phyloP scores from a whole-genome alignment of 495 filamentous ascomycete genomes.

The Sabuloglossum arenarium region DNA sequence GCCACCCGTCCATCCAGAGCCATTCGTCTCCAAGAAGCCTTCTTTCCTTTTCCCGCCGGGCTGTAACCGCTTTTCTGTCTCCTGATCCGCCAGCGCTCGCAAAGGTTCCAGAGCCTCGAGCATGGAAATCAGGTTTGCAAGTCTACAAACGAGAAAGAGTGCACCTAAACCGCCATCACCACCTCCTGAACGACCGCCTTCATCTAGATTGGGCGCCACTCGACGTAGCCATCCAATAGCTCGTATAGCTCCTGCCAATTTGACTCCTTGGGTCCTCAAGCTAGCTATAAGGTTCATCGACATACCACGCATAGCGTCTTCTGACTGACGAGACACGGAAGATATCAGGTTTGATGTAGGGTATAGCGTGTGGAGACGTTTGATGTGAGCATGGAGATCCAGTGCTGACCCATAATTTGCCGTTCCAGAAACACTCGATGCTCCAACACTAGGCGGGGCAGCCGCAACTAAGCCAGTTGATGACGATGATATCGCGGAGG shows the following conservation, averaged over 20 bases:
- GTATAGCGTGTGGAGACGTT: slow-evolving; percentile 64
- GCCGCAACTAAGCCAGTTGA: slow-evolving; percentile 16
- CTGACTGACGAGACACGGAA: slow-evolving; percentile 56
- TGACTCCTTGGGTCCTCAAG: slow-evolving; percentile 56
- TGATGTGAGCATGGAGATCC: slow-evolving; percentile 86
- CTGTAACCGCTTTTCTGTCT: slow-evolving; percentile 29
- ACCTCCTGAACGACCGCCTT: slow-evolving; percentile 9
- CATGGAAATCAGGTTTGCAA: slow-evolving; percentile 58
- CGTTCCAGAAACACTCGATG: slow-evolving; percentile 26
- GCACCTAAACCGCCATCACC: slow-evolving; percentile 42
- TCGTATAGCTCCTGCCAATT: slow-evolving; percentile 77
- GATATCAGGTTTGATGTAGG: slow-evolving; percentile 53
- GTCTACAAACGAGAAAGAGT: slow-evolving; percentile 70
- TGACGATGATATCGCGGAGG: slow-evolving; percentile 45
- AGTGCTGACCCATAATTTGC: slow-evolving; percentile 77
- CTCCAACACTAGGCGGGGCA: slow-evolving; percentile 17
- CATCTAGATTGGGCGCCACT: slow-evolving; percentile 60
- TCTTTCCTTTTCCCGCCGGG: slow-evolving; percentile 15
- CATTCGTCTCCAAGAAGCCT: slow-evolving; percentile 12
- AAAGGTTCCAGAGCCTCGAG: slow-evolving; percentile 74
- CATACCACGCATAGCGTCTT: slow-evolving; percentile 78
- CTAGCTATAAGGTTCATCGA: slow-evolving; percentile 61
- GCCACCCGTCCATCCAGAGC: slow-evolving; percentile 41
- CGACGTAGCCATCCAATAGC: slow-evolving; percentile 83
- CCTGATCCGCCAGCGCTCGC: slow-evolving; percentile 74